phyloP scores from a whole-genome alignment of 148 eudicot species.

The Vaccinium corymbosum region DNA sequence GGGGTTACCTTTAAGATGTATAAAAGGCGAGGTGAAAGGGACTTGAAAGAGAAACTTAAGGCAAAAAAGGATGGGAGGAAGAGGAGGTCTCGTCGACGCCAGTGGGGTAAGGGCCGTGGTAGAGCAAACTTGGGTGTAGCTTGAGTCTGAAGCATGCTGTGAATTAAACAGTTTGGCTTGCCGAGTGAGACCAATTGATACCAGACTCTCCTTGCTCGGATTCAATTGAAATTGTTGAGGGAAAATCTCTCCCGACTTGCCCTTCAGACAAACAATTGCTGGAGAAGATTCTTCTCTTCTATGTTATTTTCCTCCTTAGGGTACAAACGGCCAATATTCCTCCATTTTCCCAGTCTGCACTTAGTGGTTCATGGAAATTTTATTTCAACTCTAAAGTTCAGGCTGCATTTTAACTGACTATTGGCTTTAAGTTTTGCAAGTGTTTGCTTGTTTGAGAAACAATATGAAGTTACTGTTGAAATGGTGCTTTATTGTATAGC shows the following conservation, averaged over 20 bases:
- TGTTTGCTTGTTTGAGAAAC: neutral
- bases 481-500: neutral
- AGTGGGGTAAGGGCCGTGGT: slow-evolving; percentile 52
- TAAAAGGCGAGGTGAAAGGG: slow-evolving; percentile 90
- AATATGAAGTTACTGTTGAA: neutral
- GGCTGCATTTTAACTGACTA: neutral
- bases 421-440: slow-evolving; percentile 1
- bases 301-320: neutral
- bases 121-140: slow-evolving; percentile 33
- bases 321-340: neutral
- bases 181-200: neutral
- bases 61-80: slow-evolving; percentile 65
- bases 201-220: slow-evolving; percentile 7
- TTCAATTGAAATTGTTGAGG: neutral
- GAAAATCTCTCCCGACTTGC: neutral
- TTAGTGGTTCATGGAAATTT: slow-evolving; percentile 1
- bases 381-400: neutral
- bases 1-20: slow-evolving; percentile 88
- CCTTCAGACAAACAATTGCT: neutral
- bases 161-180: slow-evolving; percentile 6
- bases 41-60: slow-evolving; percentile 76
- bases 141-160: neutral
- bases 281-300: slow-evolving; percentile 3
- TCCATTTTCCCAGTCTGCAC: neutral
- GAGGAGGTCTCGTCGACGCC: slow-evolving; percentile 68